A percentile compares a stretch with the other conserved stretches of the same genome.
Conservation (phyloP, 257 asterid species). For the Jacaranda copaia region DNA sequence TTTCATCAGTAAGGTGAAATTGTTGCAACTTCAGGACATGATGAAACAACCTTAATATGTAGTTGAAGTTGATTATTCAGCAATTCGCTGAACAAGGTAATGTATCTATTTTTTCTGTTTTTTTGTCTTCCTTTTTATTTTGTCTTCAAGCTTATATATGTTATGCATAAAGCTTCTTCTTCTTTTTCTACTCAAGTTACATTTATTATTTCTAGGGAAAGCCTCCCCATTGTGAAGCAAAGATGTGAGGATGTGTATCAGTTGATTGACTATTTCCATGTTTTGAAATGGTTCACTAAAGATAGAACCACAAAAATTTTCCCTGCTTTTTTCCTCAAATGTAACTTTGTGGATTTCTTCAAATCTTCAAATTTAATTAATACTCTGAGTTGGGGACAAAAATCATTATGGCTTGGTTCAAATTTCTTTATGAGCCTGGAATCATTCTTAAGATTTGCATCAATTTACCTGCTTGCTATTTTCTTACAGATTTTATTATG, state of each 20-base stretch:
- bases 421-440: no score
- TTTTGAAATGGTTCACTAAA: no score
- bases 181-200: not conserved
- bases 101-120: not conserved
- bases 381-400: no score
- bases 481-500: no score
- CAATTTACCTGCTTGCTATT: no score
- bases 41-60: conserved; percentile 40
- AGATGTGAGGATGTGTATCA: conserved; percentile 46
- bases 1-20: conserved; percentile 48
- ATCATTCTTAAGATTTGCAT: no score
- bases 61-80: conserved; percentile 47
- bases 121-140: not conserved
- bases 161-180: not conserved
- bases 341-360: no score
- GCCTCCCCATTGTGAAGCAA: conserved; percentile 45
- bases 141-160: not conserved
- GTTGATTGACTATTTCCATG: conserved; percentile 36
- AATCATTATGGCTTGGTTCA: no score
- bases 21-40: conserved; percentile 50
- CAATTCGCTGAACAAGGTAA: not conserved
- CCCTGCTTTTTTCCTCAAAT: no score
- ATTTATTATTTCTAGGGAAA: conserved; percentile 30
- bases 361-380: no score
- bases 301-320: no score